Percentiles rank a stretch among this genome's conserved stretches.
These are phyloP conservation scores for Saccharomycopsis sp. DNA, from an alignment of 805 yeast species.

Conservation along the genomic window DNA sequence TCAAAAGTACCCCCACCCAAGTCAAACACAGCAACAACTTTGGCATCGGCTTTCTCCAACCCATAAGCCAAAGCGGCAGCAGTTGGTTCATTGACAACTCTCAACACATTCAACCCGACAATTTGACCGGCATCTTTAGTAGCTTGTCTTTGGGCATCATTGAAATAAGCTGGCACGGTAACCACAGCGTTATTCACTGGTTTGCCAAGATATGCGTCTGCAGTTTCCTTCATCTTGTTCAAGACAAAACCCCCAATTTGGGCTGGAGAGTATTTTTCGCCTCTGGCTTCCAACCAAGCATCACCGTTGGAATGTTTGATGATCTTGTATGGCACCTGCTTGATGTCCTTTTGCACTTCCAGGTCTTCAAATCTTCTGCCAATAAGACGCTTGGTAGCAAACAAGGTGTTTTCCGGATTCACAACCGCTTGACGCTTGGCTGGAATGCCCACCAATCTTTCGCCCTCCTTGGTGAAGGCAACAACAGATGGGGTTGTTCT, in stretches of 20 bases:
- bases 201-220: slow-evolving; percentile 86
- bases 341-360: slow-evolving; percentile 86
- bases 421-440: slow-evolving; percentile 96
- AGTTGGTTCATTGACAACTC: slow-evolving; percentile 87
- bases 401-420: slow-evolving; percentile 87
- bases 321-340: slow-evolving; percentile 83
- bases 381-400: slow-evolving; percentile 90
- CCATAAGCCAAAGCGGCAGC: slow-evolving; percentile 95
- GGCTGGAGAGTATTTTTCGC: slow-evolving; percentile 84
- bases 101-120: slow-evolving; percentile 83
- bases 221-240: slow-evolving; percentile 97
- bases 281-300: slow-evolving; percentile 92
- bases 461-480: slow-evolving; percentile 87
- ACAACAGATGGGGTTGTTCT: slow-evolving; percentile 90
- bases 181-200: slow-evolving; percentile 82
- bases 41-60: slow-evolving; percentile 68
- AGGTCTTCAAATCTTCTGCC: slow-evolving; percentile 86
- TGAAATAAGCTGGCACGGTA: slow-evolving; percentile 85
- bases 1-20: slow-evolving; percentile 99
- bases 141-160: slow-evolving; percentile 88
- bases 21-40: slow-evolving; percentile 92
- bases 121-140: slow-evolving; percentile 97
- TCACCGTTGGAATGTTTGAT: slow-evolving; percentile 88
- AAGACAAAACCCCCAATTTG: slow-evolving; percentile 91
- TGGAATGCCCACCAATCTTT: slow-evolving; percentile 85